These are phyloP conservation scores for Russula abietina DNA, from an alignment of 768 basidiomycete species.

Conservation along the genomic window DNA sequence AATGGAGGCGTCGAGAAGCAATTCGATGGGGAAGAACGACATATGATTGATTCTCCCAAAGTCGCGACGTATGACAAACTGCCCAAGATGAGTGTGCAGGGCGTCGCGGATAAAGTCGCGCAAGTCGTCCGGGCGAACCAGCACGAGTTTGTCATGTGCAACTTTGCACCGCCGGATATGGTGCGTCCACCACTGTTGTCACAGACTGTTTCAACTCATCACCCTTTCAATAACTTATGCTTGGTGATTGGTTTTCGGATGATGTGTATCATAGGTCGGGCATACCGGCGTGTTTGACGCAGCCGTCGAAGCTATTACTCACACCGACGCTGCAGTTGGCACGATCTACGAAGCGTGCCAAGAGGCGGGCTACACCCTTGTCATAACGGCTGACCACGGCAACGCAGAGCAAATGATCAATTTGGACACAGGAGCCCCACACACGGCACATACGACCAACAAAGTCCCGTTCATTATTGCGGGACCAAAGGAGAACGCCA, in stretches of 20 bases:
- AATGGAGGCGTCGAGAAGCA: slow-evolving; percentile 95
- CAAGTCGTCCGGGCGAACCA: slow-evolving; percentile 64
- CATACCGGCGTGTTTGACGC: slow-evolving; percentile 92
- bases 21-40: slow-evolving; percentile 72
- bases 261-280: slow-evolving; percentile 52
- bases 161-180: slow-evolving; percentile 97
- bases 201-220: not conserved
- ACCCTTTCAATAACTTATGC: not conserved
- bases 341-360: slow-evolving; percentile 82
- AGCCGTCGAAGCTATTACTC: slow-evolving; percentile 78
- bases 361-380: slow-evolving; percentile 77
- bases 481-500: slow-evolving; percentile 37
- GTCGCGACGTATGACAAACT: slow-evolving; percentile 92
- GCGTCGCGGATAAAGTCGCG: slow-evolving; percentile 89
- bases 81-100: slow-evolving; percentile 84
- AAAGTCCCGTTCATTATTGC: slow-evolving; percentile 88
- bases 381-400: slow-evolving; percentile 91
- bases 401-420: slow-evolving; percentile 96
- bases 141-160: slow-evolving; percentile 94
- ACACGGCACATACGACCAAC: slow-evolving; percentile 90
- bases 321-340: slow-evolving; percentile 87
- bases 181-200: slow-evolving; percentile 35
- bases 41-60: slow-evolving; percentile 88
- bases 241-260: not conserved
- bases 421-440: slow-evolving; percentile 73